Base-by-base conservation (phyloP, 164 flowering plant genomes). In the Dillenia turbinata region DNA sequence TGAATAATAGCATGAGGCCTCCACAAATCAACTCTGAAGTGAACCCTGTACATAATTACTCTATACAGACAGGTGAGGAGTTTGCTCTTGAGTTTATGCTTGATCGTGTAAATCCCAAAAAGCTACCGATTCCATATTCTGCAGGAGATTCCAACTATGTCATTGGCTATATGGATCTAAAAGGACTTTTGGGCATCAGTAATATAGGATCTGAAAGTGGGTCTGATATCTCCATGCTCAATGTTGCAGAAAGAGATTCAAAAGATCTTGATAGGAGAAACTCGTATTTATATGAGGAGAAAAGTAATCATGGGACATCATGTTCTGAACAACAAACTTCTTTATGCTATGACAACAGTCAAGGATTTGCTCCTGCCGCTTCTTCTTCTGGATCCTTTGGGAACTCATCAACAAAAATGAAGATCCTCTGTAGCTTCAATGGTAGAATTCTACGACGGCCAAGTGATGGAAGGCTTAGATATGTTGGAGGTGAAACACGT, bases 1-100 rank as follows among this genome's bases (percentile, higher is more conserved):
- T 72, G 13, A 76, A 72, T 69, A 68, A 69, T 26, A 80, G 81
- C 64, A 52, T 73, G 22, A 77, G 84, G 48, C 88, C 85, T 61
- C 81, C 85, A 13, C 86, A 85, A 17, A 69, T 66, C 53, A 72
- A 61, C 58, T 47, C 66, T 63, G 81, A 77, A 54, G 70, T 75
- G 17, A 81, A 73, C 59, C 94, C 94, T 61, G 87, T 77, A 46
- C 77, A 64, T 47, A 80, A 90, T 70, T 92, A 66, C 67, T 90
- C 98, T 24, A 86, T 90, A 65, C 98, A 85, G 78, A 92, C 98
- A 44, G 98, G 98, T 9, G 98, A 92, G 81, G 98, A 90, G 75
- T 92, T 92, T 76, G 75, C 92, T 63, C 81, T 88, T 51, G 96
- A 92, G 68, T 92, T 92, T 70, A 85, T 92, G 87, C 79, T 82